A percentile compares a stretch with the other conserved stretches of the same genome.
Conservation (phyloP, 495 filamentous ascomycete species). For the Cairneyella variabilis region DNA sequence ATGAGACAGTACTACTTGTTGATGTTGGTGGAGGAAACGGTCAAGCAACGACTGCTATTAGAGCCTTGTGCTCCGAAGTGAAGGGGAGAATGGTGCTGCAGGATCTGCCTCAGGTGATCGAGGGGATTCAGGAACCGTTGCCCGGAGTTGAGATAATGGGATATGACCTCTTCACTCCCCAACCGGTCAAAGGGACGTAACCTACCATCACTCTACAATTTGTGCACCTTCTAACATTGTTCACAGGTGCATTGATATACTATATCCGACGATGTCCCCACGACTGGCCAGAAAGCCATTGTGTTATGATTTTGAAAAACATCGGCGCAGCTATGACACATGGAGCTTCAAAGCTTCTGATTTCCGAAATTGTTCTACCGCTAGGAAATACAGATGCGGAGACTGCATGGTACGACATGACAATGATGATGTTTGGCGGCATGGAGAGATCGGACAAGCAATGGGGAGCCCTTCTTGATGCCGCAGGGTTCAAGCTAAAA, state of each 20-base stretch:
- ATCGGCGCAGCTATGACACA: slow-evolving; percentile 31
- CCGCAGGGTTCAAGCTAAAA: slow-evolving; percentile 31
- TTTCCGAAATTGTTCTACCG: slow-evolving; percentile 13
- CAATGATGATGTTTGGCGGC: slow-evolving; percentile 34
- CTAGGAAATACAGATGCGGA: slow-evolving; percentile 19
- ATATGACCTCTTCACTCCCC: slow-evolving; percentile 48
- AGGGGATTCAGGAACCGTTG: slow-evolving; percentile 17
- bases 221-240: slow-evolving; percentile 21
- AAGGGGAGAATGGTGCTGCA: slow-evolving; percentile 44
- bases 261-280: slow-evolving; percentile 33
- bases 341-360: slow-evolving; percentile 14
- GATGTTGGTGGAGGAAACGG: slow-evolving; percentile 27
- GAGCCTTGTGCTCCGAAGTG: background rate
- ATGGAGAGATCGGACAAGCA: slow-evolving; percentile 38
- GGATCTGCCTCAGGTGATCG: slow-evolving; percentile 43
- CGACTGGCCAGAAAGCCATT: slow-evolving; percentile 27
- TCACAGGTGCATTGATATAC: slow-evolving; percentile 40
- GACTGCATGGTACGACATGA: slow-evolving; percentile 33
- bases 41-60: slow-evolving; percentile 14
- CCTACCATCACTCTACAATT: slow-evolving; percentile 38
- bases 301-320: slow-evolving; percentile 24
- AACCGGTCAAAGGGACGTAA: slow-evolving; percentile 42
- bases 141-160: slow-evolving; percentile 38
- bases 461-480: slow-evolving; percentile 36
- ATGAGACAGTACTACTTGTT: slow-evolving; percentile 22